A percentile compares a stretch with the other conserved stretches of the same genome.
Evolutionary conservation across 2,329 filamentous ascomycete species (phyloP).

Genomic region (Stagonosporopsis vannaccii): DNA sequence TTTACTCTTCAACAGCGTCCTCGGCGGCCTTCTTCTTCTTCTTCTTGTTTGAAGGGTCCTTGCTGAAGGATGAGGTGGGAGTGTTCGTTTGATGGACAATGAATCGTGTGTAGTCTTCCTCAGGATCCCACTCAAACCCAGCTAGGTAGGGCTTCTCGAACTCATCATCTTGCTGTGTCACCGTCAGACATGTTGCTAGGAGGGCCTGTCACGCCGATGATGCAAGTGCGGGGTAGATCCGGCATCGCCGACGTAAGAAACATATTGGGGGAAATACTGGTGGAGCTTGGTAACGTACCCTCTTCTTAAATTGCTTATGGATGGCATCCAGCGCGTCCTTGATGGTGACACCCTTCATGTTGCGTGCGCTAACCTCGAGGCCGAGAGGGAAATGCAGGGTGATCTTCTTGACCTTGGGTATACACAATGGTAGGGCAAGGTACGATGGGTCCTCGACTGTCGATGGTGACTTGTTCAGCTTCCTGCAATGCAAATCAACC

Average conservation of each 20-base stretch:
- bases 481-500: slow-evolving; percentile 64
- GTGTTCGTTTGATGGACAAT: slow-evolving; percentile 85
- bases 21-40: slow-evolving; percentile 47
- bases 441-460: slow-evolving; percentile 83
- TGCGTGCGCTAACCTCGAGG: slow-evolving; percentile 85
- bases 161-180: slow-evolving; percentile 82
- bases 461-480: slow-evolving; percentile 85
- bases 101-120: slow-evolving; percentile 87
- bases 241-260: not conserved
- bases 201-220: no score
- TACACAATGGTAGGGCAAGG: slow-evolving; percentile 81
- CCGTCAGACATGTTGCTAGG: slow-evolving; percentile 27
- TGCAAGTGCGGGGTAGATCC: slow-evolving; percentile 14
- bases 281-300: slow-evolving; percentile 65
- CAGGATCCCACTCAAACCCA: slow-evolving; percentile 96
- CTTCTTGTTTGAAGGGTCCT: slow-evolving; percentile 49
- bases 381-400: slow-evolving; percentile 91
- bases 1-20: slow-evolving; percentile 39
- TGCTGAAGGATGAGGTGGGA: slow-evolving; percentile 52
- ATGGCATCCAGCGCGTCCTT: slow-evolving; percentile 97
- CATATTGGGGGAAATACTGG: slow-evolving; percentile 1
- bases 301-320: slow-evolving; percentile 96
- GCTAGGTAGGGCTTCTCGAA: slow-evolving; percentile 85
- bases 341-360: slow-evolving; percentile 93
- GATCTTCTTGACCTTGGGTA: slow-evolving; percentile 89